These are phyloP conservation scores for Naganishia onofrii DNA, from an alignment of 768 basidiomycete species.

Conservation along the genomic window DNA sequence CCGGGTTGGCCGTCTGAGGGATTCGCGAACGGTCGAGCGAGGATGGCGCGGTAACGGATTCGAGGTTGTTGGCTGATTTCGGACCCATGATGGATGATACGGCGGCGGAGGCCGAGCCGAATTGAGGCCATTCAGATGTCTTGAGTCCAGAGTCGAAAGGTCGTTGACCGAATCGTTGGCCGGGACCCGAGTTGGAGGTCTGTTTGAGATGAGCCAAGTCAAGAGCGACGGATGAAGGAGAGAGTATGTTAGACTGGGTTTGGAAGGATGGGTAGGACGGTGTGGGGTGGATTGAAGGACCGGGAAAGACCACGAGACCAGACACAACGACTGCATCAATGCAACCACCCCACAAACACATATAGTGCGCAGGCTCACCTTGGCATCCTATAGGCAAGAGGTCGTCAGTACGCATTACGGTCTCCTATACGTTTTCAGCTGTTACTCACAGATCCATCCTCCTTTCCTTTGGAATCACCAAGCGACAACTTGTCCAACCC, in stretches of 20 bases:
- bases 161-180: slow-evolving; percentile 56
- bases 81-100: slow-evolving; percentile 42
- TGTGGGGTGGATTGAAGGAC: slow-evolving; percentile 1
- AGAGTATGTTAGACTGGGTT: slow-evolving; percentile 58
- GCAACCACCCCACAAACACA: not conserved
- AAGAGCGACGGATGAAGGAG: slow-evolving; percentile 84
- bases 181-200: slow-evolving; percentile 60
- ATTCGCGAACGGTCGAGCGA: slow-evolving; percentile 23
- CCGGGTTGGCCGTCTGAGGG: slow-evolving; percentile 32
- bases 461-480: slow-evolving; percentile 40
- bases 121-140: slow-evolving; percentile 92
- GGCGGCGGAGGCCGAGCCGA: slow-evolving; percentile 55
- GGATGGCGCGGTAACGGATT: slow-evolving; percentile 31
- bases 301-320: not conserved
- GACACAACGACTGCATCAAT: slow-evolving; percentile 22
- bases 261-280: slow-evolving; percentile 3
- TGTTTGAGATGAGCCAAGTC: slow-evolving; percentile 88
- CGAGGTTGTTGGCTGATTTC: slow-evolving; percentile 30
- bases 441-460: slow-evolving; percentile 45
- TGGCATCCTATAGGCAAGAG: slow-evolving; percentile 19
- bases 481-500: slow-evolving; percentile 51
- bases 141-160: slow-evolving; percentile 57
- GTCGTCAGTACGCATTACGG: not conserved
- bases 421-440: slow-evolving; percentile 34
- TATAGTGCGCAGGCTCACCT: slow-evolving; percentile 30